phyloP scores from a whole-genome alignment of 2,329 filamentous ascomycete species.

The Aspergillus quadrilineatus region DNA sequence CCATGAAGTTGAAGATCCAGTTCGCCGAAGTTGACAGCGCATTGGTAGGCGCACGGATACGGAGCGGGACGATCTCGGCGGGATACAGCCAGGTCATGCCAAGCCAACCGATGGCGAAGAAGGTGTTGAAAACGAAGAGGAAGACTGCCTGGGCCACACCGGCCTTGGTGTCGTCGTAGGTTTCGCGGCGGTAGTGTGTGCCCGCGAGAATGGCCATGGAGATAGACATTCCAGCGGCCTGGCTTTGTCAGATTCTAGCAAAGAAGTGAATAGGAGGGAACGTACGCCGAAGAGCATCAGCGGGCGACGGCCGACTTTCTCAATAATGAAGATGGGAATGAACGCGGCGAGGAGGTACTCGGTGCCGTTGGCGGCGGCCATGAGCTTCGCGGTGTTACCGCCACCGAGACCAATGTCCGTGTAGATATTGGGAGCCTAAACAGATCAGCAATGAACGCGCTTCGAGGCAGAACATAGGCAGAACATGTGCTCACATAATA shows the following conservation, averaged over 20 bases:
- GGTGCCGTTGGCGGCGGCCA: conserved; percentile 54
- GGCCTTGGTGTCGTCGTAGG: conserved; percentile 14
- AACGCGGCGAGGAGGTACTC: conserved; percentile 55
- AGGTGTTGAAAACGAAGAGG: conserved; percentile 23
- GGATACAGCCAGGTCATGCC: conserved; percentile 56
- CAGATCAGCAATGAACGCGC: background rate
- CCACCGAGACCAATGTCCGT: background rate
- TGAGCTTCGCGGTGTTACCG: conserved; percentile 26
- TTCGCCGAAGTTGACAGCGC: conserved; percentile 50
- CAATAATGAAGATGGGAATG: conserved; percentile 47
- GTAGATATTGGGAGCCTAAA: conserved; percentile 3
- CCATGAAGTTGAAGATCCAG: conserved; percentile 53
- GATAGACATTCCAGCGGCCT: conserved; percentile 59
- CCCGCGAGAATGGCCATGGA: conserved; percentile 63
- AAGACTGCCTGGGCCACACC: conserved; percentile 20
- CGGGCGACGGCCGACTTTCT: conserved; percentile 10
- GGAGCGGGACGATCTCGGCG: conserved; percentile 50
- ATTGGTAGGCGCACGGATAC: conserved; percentile 49
- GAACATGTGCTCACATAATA: conserved; percentile 41
- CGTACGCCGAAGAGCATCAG: conserved; percentile 47
- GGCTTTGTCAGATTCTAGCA: background rate
- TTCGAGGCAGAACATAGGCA: conserved; percentile 20
- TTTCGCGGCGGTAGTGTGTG: conserved; percentile 11
- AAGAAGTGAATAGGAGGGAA: background rate
- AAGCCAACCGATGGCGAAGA: conserved; percentile 45